These are phyloP conservation scores for Parmelia sp. DNA, from an alignment of 495 filamentous ascomycete species.

Conservation along the genomic window DNA sequence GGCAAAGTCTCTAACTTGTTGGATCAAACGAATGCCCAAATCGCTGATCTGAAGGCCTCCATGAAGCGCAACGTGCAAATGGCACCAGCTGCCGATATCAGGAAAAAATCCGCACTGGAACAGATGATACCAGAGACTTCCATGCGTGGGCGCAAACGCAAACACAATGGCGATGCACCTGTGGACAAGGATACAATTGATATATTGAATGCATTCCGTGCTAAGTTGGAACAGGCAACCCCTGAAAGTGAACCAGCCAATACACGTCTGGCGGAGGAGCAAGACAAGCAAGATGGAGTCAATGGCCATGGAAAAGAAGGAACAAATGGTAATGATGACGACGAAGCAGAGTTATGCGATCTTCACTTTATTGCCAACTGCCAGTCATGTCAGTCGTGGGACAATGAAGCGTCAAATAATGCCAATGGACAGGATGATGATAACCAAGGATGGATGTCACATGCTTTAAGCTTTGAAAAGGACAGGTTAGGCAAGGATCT, in stretches of 20 bases:
- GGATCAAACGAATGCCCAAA: slow-evolving; percentile 83
- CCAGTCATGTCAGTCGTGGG: slow-evolving; percentile 81
- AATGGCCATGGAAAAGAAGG: slow-evolving; percentile 28
- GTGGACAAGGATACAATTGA: slow-evolving; percentile 60
- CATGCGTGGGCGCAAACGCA: slow-evolving; percentile 72
- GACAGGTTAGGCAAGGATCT: slow-evolving; percentile 89
- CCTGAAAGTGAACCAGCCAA: slow-evolving; percentile 32
- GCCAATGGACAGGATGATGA: slow-evolving; percentile 56
- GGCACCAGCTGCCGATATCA: slow-evolving; percentile 46
- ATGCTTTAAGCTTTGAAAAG: slow-evolving; percentile 76
- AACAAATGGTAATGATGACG: slow-evolving; percentile 48
- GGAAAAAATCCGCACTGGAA: slow-evolving; percentile 66
- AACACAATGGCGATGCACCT: slow-evolving; percentile 41
- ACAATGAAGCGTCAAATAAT: slow-evolving; percentile 40
- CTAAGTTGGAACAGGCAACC: slow-evolving; percentile 62
- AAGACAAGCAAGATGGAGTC: slow-evolving; percentile 30
- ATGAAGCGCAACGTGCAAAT: slow-evolving; percentile 73
- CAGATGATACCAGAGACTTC: slow-evolving; percentile 77
- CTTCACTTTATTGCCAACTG: slow-evolving; percentile 91
- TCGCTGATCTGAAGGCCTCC: slow-evolving; percentile 81
- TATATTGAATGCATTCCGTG: slow-evolving; percentile 68
- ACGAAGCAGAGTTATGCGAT: slow-evolving; percentile 72
- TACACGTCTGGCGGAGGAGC: slow-evolving; percentile 22
- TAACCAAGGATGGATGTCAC: slow-evolving; percentile 51
- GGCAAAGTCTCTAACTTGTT: slow-evolving; percentile 55